phyloP scores from a whole-genome alignment of 2,329 filamentous ascomycete genomes.

The Arachnomyces sp. region DNA sequence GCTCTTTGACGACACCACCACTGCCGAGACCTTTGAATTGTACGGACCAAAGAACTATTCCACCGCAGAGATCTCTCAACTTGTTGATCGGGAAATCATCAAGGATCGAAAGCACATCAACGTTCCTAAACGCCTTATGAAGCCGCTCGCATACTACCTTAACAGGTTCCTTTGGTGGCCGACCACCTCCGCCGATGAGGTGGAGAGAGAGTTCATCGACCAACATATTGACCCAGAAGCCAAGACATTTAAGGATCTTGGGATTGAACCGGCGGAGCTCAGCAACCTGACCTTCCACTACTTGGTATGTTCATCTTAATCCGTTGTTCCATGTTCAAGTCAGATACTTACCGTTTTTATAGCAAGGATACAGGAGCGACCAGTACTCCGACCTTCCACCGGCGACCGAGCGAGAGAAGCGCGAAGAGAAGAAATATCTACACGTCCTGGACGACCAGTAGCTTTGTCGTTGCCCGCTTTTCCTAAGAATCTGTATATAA shows the following conservation, averaged over 20 bases:
- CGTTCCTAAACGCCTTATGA: slow-evolving; percentile 70
- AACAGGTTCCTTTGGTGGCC: slow-evolving; percentile 90
- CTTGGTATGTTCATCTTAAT: slow-evolving; percentile 54
- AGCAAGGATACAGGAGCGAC: slow-evolving; percentile 86
- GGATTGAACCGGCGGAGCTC: slow-evolving; percentile 81
- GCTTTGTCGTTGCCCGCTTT: slow-evolving; percentile 18
- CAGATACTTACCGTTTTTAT: slow-evolving; percentile 10
- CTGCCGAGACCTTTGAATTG: slow-evolving; percentile 85
- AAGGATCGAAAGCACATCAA: slow-evolving; percentile 88
- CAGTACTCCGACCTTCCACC: slow-evolving; percentile 90
- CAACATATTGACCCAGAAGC: slow-evolving; percentile 83
- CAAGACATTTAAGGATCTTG: slow-evolving; percentile 92
- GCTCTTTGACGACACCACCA: slow-evolving; percentile 83
- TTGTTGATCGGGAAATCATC: slow-evolving; percentile 88
- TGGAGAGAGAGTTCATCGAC: slow-evolving; percentile 89
- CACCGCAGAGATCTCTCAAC: slow-evolving; percentile 72
- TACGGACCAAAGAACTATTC: slow-evolving; percentile 92
- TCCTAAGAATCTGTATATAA: slow-evolving; percentile 34
- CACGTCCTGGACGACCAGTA: slow-evolving; percentile 87
- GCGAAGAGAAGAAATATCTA: slow-evolving; percentile 92
- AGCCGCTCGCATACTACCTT: slow-evolving; percentile 64
- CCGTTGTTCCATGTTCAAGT: neutral
- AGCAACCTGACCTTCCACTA: slow-evolving; percentile 87
- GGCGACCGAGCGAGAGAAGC: slow-evolving; percentile 87
- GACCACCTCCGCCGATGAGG: slow-evolving; percentile 69